Evolutionary conservation across 2,329 filamentous ascomycete species (phyloP).

Genomic region (Tricladium varicosporioides): DNA sequence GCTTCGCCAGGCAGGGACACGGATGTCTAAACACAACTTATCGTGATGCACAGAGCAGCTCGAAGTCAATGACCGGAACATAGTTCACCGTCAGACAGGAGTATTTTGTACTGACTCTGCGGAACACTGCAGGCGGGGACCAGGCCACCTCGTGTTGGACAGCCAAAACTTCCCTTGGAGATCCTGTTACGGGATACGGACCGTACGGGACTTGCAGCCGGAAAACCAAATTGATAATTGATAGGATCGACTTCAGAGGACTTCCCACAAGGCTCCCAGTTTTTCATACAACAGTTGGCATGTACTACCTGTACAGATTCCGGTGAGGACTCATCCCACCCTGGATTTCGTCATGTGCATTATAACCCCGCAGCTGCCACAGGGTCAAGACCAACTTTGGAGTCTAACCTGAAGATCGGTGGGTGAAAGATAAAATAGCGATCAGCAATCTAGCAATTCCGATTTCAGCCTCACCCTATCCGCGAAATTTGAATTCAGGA

Average conservation of each 20-base stretch:
- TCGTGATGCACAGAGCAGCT: not conserved
- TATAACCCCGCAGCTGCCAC: not conserved
- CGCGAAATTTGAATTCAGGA: not conserved
- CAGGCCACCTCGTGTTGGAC: not conserved
- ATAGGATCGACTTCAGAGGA: not conserved
- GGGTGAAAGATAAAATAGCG: not conserved
- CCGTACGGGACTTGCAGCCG: not conserved
- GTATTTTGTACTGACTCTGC: no score
- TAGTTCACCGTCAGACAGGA: no score
- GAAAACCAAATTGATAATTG: not conserved
- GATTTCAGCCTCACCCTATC: not conserved
- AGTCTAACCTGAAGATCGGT: not conserved
- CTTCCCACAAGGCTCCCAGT: not conserved
- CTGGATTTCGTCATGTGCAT: not conserved
- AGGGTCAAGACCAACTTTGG: not conserved
- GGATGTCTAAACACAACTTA: not conserved
- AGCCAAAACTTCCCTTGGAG: slow-evolving; percentile 1
- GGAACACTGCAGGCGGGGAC: not conserved
- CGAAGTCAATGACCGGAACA: no score
- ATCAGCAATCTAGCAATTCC: not conserved
- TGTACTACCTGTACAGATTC: not conserved
- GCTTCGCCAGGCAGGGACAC: not conserved
- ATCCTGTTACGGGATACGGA: slow-evolving; percentile 1
- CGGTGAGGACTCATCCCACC: not conserved
- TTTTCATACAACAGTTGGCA: not conserved